Base-by-base conservation (phyloP, 495 filamentous ascomycete genomes). In the Penicillium malachiteum region DNA sequence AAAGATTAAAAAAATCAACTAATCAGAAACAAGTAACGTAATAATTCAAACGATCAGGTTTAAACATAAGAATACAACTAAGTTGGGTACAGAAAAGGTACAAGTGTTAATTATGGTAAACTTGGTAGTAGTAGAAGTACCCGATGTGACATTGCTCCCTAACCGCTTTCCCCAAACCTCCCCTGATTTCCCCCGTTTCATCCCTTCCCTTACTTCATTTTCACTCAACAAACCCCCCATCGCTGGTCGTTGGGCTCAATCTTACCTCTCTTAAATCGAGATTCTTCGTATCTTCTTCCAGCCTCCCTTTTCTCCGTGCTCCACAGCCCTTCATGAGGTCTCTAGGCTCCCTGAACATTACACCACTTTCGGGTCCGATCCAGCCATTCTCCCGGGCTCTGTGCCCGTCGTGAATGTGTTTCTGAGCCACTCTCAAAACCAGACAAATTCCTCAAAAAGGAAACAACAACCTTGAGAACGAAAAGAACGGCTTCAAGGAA, bases 241-340 rank as follows among this genome's bases (percentile, higher is more conserved):
- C 46, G 56, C 55, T 66, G 70, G 72, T 73, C 73, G 72, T 68
- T 71, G 72, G 72, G 60, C 61, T 63, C 68, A 63, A 52, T 58
- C 44, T 59, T 50, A 41, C 47, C 43, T 50, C 44, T 50, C 51
- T 42, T 55, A 44, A 54, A 48, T 37, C 48, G 46, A 16, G 31
- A 26, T 26, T 44, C 41, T 52, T 46, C 45, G 14, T 37, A 43
- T 45, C 37, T 50, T 47, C 44, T 26, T 26, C 21, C 21, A 26
- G 21, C 12, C n/a, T 9, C 43, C 58, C 62, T 62, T 9, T 58
- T 56, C 58, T 58, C 57, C 56, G 52, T 55, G 54, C 53, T 32
- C 39, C 56, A 57, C 60, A 59, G 72, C 70, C 72, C 74, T 75
- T 73, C 72, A 77, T 77, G 74, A 71, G 71, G 58, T 66, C 60